Conservation (phyloP, 805 yeast genomes). For the Ogataea populi-albae region DNA sequence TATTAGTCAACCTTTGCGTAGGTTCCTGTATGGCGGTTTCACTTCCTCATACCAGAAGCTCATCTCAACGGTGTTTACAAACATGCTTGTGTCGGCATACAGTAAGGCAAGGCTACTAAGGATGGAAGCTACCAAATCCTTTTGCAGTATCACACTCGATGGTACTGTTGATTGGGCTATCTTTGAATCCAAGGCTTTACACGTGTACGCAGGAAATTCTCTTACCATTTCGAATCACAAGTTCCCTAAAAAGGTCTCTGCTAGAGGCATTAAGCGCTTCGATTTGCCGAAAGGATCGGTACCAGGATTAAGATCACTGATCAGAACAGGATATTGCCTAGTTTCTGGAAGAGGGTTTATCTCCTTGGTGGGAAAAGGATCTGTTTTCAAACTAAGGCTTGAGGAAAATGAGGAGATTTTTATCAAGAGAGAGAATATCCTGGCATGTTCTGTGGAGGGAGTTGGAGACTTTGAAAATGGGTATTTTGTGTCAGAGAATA, state of each 20-base stretch:
- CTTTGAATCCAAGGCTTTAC: conserved; percentile 44
- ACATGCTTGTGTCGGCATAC: conserved; percentile 41
- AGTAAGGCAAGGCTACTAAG: conserved; percentile 10
- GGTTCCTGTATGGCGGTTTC: conserved; percentile 44
- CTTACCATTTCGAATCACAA: conserved; percentile 37
- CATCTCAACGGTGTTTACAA: conserved; percentile 46
- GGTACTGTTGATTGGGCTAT: conserved; percentile 66
- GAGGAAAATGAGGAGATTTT: conserved; percentile 46
- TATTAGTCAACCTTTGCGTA: conserved; percentile 37
- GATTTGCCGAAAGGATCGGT: conserved; percentile 22
- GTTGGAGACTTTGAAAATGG: conserved; percentile 37
- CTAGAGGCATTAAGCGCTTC: conserved; percentile 30
- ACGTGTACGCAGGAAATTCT: conserved; percentile 53
- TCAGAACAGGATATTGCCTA: conserved; percentile 42
- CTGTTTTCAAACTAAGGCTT: conserved; percentile 46
- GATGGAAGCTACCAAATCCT: conserved; percentile 33
- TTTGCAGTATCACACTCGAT: conserved; percentile 47
- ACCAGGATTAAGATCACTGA: conserved; percentile 42
- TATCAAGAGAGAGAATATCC: conserved; percentile 43
- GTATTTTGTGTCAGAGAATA: conserved; percentile 15
- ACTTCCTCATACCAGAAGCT: conserved; percentile 45
- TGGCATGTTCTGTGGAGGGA: conserved; percentile 52
- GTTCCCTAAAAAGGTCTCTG: conserved; percentile 40
- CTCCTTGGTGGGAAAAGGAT: conserved; percentile 54
- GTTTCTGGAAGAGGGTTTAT: conserved; percentile 57